Percentiles rank a stretch among this genome's conserved stretches.
Conservation (phyloP, 352 stramenopile species). For the Thraustochytrium sp. region DNA sequence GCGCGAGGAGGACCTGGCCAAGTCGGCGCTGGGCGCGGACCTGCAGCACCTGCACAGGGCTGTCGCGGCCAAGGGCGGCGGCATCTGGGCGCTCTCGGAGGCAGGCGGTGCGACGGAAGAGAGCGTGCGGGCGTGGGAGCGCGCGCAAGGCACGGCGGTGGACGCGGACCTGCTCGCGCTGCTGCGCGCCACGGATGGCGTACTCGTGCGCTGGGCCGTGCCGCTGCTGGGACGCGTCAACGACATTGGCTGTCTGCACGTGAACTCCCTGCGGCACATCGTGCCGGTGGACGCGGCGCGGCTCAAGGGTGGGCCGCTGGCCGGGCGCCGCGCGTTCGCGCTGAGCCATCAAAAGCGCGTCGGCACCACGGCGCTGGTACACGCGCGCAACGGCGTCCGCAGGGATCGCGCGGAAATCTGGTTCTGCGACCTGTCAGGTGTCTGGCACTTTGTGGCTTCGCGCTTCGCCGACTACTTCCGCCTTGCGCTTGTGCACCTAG, state of each 20-base stretch:
- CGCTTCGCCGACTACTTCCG: slow-evolving; percentile 2
- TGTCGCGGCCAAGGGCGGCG: background rate
- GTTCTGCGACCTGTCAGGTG: background rate
- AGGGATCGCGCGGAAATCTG: background rate
- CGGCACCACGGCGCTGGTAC: background rate
- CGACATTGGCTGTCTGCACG: background rate
- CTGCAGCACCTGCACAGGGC: background rate
- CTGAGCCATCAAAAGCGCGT: background rate
- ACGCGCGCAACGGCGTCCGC: background rate
- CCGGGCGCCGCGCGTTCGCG: background rate
- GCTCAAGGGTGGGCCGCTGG: background rate
- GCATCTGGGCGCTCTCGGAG: slow-evolving; percentile 6
- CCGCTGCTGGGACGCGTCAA: background rate
- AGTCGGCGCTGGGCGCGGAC: background rate
- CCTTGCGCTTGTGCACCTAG: background rate
- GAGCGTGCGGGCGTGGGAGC: background rate
- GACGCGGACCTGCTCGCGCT: background rate
- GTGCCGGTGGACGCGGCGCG: background rate
- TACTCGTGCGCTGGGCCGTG: background rate
- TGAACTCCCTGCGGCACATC: background rate
- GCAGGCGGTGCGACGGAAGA: background rate
- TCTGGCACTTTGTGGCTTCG: background rate
- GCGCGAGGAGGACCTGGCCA: background rate
- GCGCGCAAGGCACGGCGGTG: background rate
- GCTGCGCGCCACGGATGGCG: background rate